These are phyloP conservation scores for Wickerhamomyces silvicola DNA, from an alignment of 805 yeast species.

Conservation along the genomic window DNA sequence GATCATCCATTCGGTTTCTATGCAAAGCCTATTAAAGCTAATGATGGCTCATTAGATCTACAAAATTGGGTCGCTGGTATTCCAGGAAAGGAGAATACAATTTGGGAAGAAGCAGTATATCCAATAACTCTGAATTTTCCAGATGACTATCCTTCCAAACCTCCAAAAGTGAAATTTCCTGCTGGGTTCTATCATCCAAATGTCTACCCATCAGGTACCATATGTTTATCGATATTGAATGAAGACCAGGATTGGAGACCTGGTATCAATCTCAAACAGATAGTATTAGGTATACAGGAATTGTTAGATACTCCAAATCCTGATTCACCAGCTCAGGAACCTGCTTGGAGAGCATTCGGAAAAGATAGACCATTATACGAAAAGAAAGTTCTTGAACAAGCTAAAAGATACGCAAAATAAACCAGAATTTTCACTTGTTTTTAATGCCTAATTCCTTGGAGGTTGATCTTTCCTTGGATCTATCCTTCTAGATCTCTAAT, in stretches of 20 bases:
- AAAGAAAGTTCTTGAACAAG: conserved; percentile 75
- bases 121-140: conserved; percentile 81
- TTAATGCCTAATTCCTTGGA: no score
- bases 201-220: conserved; percentile 95
- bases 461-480: no score
- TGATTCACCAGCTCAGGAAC: conserved; percentile 94
- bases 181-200: conserved; percentile 93
- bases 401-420: conserved; percentile 56
- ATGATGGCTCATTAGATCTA: conserved; percentile 79
- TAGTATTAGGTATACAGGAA: conserved; percentile 88
- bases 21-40: conserved; percentile 80
- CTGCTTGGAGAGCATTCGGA: conserved; percentile 85
- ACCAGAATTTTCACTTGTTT: no score
- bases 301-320: conserved; percentile 87
- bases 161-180: conserved; percentile 90
- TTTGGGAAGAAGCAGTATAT: conserved; percentile 88
- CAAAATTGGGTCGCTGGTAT: conserved; percentile 92
- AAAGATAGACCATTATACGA: conserved; percentile 66
- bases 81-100: conserved; percentile 83
- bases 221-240: conserved; percentile 86
- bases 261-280: conserved; percentile 85
- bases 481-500: no score
- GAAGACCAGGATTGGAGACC: conserved; percentile 99
- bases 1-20: conserved; percentile 97
- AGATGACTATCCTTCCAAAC: conserved; percentile 92